Evolutionary conservation across 495 filamentous ascomycete genomes (phyloP).

Genomic region (Delitschia confertaspora): DNA sequence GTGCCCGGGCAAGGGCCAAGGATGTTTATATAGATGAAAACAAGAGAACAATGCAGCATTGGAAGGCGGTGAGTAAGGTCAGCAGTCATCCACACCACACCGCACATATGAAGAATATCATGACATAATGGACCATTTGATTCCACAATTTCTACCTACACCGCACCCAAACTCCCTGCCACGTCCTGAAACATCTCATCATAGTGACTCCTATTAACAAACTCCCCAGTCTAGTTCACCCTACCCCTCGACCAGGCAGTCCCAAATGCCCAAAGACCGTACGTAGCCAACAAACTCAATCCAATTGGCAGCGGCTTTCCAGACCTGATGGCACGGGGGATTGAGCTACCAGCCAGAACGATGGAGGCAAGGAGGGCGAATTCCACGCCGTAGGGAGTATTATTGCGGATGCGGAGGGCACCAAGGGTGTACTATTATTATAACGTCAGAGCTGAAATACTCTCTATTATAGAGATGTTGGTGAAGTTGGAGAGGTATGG

Average conservation of each 20-base stretch:
- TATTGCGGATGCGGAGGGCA: constrained; percentile 56
- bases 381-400: constrained; percentile 39
- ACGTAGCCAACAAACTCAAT: constrained; percentile 55
- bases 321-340: constrained; percentile 74
- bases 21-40: too few species aligned
- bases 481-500: not conserved
- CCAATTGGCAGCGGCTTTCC: constrained; percentile 66
- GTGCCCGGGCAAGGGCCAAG: too few species aligned
- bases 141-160: too few species aligned
- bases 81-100: too few species aligned
- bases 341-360: constrained; percentile 68
- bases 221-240: too few species aligned
- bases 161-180: too few species aligned
- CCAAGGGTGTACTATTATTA: constrained; percentile 54
- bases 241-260: constrained; percentile 42
- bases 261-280: constrained; percentile 54
- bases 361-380: constrained; percentile 57
- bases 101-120: too few species aligned
- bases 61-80: too few species aligned
- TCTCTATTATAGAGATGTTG: not conserved
- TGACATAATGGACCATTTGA: too few species aligned
- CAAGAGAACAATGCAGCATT: too few species aligned
- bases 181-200: too few species aligned
- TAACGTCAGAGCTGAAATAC: constrained; percentile 1
- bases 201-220: too few species aligned